Base-by-base conservation (phyloP, 192 early-diverging fungal genomes). In the Linnemannia exigua region DNA sequence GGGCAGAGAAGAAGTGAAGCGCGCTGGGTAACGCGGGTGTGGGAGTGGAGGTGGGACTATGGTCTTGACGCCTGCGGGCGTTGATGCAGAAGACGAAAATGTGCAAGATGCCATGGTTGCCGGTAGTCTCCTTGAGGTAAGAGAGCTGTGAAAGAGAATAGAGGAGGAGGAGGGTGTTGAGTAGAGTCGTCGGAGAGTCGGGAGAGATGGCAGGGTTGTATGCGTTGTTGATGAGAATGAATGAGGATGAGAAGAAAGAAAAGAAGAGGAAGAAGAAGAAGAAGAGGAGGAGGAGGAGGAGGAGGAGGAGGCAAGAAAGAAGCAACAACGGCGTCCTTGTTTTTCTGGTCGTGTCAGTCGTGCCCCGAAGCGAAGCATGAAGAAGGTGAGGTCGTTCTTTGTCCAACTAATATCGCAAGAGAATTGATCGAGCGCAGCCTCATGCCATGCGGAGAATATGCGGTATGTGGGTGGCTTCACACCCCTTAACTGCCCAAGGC, bases 1-100 rank as follows among this genome's bases (percentile, higher is more conserved):
- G 15, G 85, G 88, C 11, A 89, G 76, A 2, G 75, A 79, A 5
- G 88, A 84, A 3, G 88, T 89, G 75, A 89, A 74, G 41, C 67
- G 72, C 17, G 85, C 31, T 15, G 85, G 85, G 70, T 74, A 76
- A 1, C 73, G 50, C 28, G 83, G 83, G 3, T 14, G 67, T 33
- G 83, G 83, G 6, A 86, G 74, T 16, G 78, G 83, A 33, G 11
- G 37, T 11, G 83, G 83, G 36, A 86, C 41, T 0, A 70, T 74
- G 5, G 83, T 79, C n/a, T 47, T 74, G 33, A 52, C 2, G 9
- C 47, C 36, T 2, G 28, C 48, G 19, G 54, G 50, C 16, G 50
- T 15, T 31, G 33, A 7, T 1, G 70, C 6, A 16, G 74, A 71
- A 9, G 73, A 67, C 19, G 71, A 74, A 28, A 80, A 69, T 74